Percentiles rank a stretch among this genome's conserved stretches.
Evolutionary conservation across 768 basidiomycete genomes (phyloP).

Genomic region (Mycena albidolilacea): DNA sequence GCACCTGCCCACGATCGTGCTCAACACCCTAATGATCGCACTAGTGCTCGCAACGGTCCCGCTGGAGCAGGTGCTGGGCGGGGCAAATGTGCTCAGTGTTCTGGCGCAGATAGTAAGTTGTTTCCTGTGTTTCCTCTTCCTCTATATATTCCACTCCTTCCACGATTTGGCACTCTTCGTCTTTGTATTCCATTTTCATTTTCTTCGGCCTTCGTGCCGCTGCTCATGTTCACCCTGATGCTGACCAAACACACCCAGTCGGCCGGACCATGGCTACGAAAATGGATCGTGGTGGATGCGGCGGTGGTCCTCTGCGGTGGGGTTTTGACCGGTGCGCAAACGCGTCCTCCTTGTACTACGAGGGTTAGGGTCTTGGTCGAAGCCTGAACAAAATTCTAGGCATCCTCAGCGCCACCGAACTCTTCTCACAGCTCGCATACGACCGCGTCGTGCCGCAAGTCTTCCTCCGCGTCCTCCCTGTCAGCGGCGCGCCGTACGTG

Average conservation of each 20-base stretch:
- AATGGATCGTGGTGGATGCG: conserved; percentile 76
- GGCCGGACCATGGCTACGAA: conserved; percentile 73
- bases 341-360: too few species aligned
- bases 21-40: conserved; percentile 71
- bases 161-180: too few species aligned
- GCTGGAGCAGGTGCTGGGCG: conserved; percentile 60
- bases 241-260: conserved; percentile 51
- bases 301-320: conserved; percentile 82
- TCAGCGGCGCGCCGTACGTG: conserved; percentile 67
- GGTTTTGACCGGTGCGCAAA: conserved; percentile 70
- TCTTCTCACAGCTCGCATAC: conserved; percentile 69
- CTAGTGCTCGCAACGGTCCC: conserved; percentile 75
- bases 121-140: background rate
- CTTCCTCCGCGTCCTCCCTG: conserved; percentile 64
- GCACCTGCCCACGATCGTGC: conserved; percentile 69
- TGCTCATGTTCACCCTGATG: background rate
- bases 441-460: conserved; percentile 72
- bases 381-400: conserved; percentile 49
- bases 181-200: too few species aligned
- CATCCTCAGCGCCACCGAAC: conserved; percentile 71
- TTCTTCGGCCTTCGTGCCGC: too few species aligned
- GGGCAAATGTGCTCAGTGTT: conserved; percentile 75
- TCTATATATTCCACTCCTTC: background rate
- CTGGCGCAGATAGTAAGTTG: conserved; percentile 68
- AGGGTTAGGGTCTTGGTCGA: too few species aligned